Base-by-base conservation (phyloP, 140 eudicot genomes). In the Flaveria floridana region DNA sequence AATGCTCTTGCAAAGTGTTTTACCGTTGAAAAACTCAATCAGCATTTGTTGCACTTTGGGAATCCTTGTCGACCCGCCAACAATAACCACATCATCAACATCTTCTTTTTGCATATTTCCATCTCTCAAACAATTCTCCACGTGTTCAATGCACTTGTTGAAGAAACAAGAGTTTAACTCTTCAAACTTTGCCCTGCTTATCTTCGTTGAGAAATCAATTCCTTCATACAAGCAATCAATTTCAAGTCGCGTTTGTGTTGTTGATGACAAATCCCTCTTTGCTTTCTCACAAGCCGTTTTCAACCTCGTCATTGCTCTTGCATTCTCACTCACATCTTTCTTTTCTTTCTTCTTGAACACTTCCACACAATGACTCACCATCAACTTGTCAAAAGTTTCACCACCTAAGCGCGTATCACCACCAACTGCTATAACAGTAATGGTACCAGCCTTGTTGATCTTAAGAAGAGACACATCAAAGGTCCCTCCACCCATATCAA, bases 401-500 rank as follows among this genome's bases (percentile, higher is more conserved):
- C 81, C 81, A 42, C 81, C 81, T 26, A 77, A 77, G 50, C 59
- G 65, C 12, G 81, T 77, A 20, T 77, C 71, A 25, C 81, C 76
- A 13, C 81, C 81, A 11, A 77, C 76, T 0, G 81, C 81, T 77
- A 57, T 77, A 41, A 77, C 81, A n/a, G 30, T 77, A 77, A 69
- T 59, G 21, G 13, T 19, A 1, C 81, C 81, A 26, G 14, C 64
- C 23, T 69, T 57, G 63, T 10, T 44, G 14, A 70, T 77, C 48
- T 9, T 77, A 25, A 77, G 76, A 58, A 77, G 76, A 10, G 81
- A 77, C 23, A 70, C 81, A 11, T 77, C 81, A 70, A 77, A 77
- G 0, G 81, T 77, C 50, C 76, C 81, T 46, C 81, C 81, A 13
- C 81, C 81, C 76, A 70, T 0, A 70, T 78, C 76, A 59, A 77